Base-by-base conservation (phyloP, 2,329 filamentous ascomycete species). In the Cercospora sp. region DNA sequence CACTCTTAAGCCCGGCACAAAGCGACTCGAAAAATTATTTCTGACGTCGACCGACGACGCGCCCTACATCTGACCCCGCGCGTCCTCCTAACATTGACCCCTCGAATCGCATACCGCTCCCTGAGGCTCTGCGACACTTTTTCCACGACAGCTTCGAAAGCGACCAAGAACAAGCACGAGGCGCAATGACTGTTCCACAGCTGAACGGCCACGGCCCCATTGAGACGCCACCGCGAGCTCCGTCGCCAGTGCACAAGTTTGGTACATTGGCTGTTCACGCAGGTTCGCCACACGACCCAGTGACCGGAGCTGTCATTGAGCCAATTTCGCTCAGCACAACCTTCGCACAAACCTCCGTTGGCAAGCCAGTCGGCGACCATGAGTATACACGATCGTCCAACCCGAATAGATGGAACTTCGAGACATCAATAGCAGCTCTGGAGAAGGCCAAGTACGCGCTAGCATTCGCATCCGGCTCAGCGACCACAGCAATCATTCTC, bases 261-360 rank as follows among this genome's bases (percentile, higher is more conserved):
- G 95, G 93, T 70, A 99, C 95, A 59, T 87, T 96, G 70, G 95
- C 95, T 66, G 95, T 99, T 21, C 95, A 99, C 82, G 94, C 94
- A 71, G 95, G 95, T 70, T 88, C 93, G 53, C 92, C 92, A 75
- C 92, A 96, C 80, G 95, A 99, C 82, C 91, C 94, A 59, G 84
- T 88, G 49, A 99, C 94, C 26, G 95, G 95, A 71, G 95, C 95
- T 74, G 95, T 99, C 76, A 99, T 99, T 79, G 93, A 95, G 82
- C 84, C 95, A 75, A 97, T 99, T 80, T 97, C 94, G 9, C 88
- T 99, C 26, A 97, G 94, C 26, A 98, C 95, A 16, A 99, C 95
- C 5, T 99, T 94, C 78, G 93, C 92, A n/a, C 95, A 99, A 83
- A 90, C 89, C 13, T 87, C 89, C 12, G 93, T 97, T 24, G 95